Conservation (phyloP, 345 rosid genomes). For the Sapria himalayana region DNA sequence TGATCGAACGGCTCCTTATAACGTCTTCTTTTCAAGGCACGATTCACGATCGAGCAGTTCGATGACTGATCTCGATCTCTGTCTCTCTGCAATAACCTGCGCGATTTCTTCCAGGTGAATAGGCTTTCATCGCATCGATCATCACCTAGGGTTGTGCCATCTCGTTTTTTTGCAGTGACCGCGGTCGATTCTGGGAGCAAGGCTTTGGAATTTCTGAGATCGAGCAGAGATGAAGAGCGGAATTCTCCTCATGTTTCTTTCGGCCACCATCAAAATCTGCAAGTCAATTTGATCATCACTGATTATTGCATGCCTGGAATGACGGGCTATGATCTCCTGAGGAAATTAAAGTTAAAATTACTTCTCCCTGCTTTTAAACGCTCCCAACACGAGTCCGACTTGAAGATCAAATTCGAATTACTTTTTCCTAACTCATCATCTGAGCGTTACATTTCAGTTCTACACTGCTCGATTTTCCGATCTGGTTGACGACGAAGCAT, state of each 20-base stretch:
- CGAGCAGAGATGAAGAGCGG: constrained; percentile 14
- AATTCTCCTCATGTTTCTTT: constrained; percentile 22
- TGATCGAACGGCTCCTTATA: constrained; percentile 75
- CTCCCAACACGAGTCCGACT: too few relatives aligned
- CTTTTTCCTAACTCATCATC: too few relatives aligned
- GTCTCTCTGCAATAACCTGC: neutral
- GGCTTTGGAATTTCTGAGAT: constrained; percentile 69
- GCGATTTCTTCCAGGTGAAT: neutral
- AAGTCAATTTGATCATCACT: constrained; percentile 64
- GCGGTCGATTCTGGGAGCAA: constrained; percentile 83
- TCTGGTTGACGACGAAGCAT: too few relatives aligned
- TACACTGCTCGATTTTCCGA: too few relatives aligned
- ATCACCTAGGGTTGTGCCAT: neutral
- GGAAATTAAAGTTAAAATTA: constrained; percentile 44
- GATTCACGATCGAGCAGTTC: neutral
- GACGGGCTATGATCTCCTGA: constrained; percentile 88
- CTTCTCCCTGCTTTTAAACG: neutral
- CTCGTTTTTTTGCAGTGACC: constrained; percentile 27
- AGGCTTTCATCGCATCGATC: neutral
- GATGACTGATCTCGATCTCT: constrained; percentile 1
- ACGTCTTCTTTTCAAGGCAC: constrained; percentile 82
- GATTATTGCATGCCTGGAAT: constrained; percentile 98
- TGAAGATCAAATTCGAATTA: too few relatives aligned
- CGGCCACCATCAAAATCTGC: constrained; percentile 15
- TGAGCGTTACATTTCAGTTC: too few relatives aligned